These are phyloP conservation scores for Viola odorata DNA, from an alignment of 345 rosid genomes.

Conservation along the genomic window DNA sequence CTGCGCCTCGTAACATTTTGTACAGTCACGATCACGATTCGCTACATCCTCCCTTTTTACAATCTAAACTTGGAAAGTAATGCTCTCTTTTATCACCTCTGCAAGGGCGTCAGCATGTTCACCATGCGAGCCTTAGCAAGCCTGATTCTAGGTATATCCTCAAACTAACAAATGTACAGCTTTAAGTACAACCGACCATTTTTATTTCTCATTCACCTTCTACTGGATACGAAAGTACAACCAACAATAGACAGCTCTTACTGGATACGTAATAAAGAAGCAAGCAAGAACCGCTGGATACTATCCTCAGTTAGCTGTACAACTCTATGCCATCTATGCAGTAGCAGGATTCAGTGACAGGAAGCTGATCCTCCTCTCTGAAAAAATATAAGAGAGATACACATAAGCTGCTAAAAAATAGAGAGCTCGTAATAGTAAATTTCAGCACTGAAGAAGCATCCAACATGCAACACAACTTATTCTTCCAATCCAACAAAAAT, in stretches of 20 bases:
- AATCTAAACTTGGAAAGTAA: constrained; percentile 36
- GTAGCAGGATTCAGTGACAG: constrained; percentile 30
- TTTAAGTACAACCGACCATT: constrained; percentile 32
- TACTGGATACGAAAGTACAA: constrained; percentile 7
- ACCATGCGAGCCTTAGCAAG: constrained; percentile 32
- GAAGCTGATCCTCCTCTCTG: constrained; percentile 62
- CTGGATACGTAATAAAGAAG: constrained; percentile 21
- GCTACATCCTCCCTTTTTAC: constrained; percentile 34
- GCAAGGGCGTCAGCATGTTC: constrained; percentile 25
- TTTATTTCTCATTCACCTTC: constrained; percentile 37
- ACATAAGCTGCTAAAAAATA: neutral
- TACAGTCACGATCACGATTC: constrained; percentile 32
- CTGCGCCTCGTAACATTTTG: constrained; percentile 32
- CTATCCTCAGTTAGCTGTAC: constrained; percentile 70
- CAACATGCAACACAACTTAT: neutral
- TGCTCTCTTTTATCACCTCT: constrained; percentile 20
- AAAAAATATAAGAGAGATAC: constrained; percentile 11
- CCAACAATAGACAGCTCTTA: constrained; percentile 22
- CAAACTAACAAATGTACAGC: constrained; percentile 44
- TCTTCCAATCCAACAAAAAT: neutral
- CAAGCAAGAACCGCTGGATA: constrained; percentile 30
- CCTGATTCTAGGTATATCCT: constrained; percentile 44
- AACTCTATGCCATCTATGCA: constrained; percentile 26
- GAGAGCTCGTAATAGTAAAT: neutral
- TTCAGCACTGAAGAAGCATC: neutral